Evolutionary conservation across 345 rosid species (phyloP).

Genomic region (Populus tremula): DNA sequence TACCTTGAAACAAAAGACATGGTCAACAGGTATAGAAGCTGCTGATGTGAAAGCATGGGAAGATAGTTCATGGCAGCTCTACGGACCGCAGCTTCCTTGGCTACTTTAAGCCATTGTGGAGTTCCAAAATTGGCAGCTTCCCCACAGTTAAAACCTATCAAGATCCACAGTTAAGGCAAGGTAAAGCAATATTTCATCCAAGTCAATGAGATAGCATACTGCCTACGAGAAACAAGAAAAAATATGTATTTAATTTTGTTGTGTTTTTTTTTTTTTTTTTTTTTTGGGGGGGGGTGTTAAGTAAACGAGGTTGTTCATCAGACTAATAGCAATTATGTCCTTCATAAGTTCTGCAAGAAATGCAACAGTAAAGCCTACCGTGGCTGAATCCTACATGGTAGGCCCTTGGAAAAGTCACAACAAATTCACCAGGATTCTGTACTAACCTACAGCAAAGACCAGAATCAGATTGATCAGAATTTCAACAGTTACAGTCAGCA

Average conservation of each 20-base stretch:
- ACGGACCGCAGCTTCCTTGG: conserved; percentile 98
- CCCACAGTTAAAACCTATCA: conserved; percentile 94
- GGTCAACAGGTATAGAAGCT: conserved; percentile 88
- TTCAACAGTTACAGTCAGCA: conserved; percentile 13
- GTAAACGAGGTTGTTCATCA: background rate
- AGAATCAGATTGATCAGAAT: conserved; percentile 22
- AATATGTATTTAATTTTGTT: no score
- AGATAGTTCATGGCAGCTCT: conserved; percentile 99
- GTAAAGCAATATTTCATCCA: background rate
- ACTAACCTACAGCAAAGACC: conserved; percentile 63
- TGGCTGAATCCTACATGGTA: conserved; percentile 99
- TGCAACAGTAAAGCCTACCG: conserved; percentile 51
- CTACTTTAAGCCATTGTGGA: conserved; percentile 93
- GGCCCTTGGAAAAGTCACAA: conserved; percentile 98
- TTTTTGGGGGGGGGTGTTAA: no score
- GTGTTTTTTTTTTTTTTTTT: no score
- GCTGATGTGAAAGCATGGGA: conserved; percentile 99
- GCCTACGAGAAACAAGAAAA: no score
- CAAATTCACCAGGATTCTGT: conserved; percentile 98
- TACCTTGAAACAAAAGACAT: conserved; percentile 96
- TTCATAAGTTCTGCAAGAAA: conserved; percentile 6
- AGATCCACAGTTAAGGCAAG: background rate
- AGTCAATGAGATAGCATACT: background rate
- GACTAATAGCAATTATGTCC: background rate
- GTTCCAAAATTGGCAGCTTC: conserved; percentile 99